Conservation (phyloP, 2,329 filamentous ascomycete species). For the Ilyonectria destructans region DNA sequence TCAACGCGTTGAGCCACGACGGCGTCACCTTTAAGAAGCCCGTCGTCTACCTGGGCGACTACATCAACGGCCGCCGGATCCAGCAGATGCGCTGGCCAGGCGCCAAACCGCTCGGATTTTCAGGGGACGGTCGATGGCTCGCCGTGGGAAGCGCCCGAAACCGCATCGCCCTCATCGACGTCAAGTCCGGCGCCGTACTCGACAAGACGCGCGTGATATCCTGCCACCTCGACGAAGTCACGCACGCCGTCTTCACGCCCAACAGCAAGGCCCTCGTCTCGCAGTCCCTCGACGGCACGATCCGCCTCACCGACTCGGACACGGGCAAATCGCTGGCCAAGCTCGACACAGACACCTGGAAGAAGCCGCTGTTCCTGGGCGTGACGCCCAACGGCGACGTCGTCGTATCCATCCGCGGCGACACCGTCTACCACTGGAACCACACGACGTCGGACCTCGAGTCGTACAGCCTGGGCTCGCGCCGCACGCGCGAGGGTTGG, state of each 20-base stretch:
- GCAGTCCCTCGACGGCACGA: conserved; percentile 49
- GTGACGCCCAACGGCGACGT: conserved; percentile 50
- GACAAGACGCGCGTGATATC: conserved; percentile 39
- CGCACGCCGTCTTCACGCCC: conserved; percentile 49
- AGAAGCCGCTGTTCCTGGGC: conserved; percentile 47
- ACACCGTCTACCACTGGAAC: conserved; percentile 55
- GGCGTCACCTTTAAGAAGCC: conserved; percentile 45
- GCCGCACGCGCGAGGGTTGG: conserved; percentile 54
- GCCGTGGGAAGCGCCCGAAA: conserved; percentile 43
- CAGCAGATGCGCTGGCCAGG: conserved; percentile 44
- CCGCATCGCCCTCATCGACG: conserved; percentile 47
- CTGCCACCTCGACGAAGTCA: conserved; percentile 47
- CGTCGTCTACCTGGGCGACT: conserved; percentile 44
- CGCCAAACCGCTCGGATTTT: conserved; percentile 46
- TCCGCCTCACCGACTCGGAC: conserved; percentile 44
- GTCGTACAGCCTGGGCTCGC: conserved; percentile 52
- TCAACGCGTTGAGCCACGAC: conserved; percentile 42
- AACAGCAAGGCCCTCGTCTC: conserved; percentile 45
- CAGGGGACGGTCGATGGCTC: conserved; percentile 42
- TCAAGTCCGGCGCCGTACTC: conserved; percentile 22
- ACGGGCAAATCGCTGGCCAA: conserved; percentile 47
- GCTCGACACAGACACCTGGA: conserved; percentile 50
- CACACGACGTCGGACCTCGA: conserved; percentile 49
- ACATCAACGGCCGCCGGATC: conserved; percentile 41
- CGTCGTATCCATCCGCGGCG: conserved; percentile 55